A percentile compares a stretch with the other conserved stretches of the same genome.
Evolutionary conservation across 2,329 filamentous ascomycete species (phyloP).

Genomic region (Alternaria longipes): DNA sequence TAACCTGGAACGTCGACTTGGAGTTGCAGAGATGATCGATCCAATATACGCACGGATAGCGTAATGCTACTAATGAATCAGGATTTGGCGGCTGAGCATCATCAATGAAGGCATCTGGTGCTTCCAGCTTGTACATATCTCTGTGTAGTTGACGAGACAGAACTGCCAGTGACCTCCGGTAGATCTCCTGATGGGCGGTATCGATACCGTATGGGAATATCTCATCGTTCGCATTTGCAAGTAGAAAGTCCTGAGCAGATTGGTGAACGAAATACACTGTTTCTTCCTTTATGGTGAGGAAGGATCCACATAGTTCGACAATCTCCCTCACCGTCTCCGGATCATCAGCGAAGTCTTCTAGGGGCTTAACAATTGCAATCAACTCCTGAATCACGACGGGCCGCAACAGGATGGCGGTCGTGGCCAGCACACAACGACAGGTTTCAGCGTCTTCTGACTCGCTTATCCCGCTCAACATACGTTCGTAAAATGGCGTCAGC

Average conservation of each 20-base stretch:
- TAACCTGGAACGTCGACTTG: rapidly evolving
- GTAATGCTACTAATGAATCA: background rate
- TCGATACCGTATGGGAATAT: background rate
- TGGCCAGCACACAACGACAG: background rate
- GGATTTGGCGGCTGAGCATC: rapidly evolving
- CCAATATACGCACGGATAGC: background rate
- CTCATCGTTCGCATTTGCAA: rapidly evolving
- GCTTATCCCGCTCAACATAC: rapidly evolving
- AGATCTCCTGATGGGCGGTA: rapidly evolving
- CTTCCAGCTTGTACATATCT: background rate
- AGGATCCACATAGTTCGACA: background rate
- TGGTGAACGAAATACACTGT: background rate
- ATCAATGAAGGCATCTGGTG: rapidly evolving
- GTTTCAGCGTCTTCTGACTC: rapidly evolving
- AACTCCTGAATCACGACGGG: rapidly evolving
- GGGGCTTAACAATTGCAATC: rapidly evolving
- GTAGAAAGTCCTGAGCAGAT: background rate
- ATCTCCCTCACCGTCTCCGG: background rate
- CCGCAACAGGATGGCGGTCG: background rate
- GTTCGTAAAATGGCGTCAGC: rapidly evolving
- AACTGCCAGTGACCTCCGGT: background rate
- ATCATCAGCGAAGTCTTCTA: rapidly evolving
- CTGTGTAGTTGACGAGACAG: rapidly evolving
- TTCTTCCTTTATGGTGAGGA: rapidly evolving
- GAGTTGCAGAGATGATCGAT: too few relatives aligned